Evolutionary conservation across 2,329 filamentous ascomycete species (phyloP), one percentile per base, ranked within the genome.

Genomic region (Botrytis deweyae): DNA sequence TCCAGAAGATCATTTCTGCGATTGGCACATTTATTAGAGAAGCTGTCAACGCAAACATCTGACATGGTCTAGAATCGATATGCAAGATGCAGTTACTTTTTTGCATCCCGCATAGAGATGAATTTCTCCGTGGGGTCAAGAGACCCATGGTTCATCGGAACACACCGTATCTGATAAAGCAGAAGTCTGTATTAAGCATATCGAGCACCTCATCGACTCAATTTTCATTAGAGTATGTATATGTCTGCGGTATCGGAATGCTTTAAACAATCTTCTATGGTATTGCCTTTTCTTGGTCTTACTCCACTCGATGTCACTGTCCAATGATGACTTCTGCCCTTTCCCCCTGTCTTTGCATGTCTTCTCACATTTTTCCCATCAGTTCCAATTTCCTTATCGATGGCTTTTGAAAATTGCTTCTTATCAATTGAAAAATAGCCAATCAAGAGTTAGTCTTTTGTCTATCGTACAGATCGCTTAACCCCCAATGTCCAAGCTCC

Each of bases 401-500:
- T 66, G 64, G 64, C 64, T 66, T 66, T 66, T 49, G 29, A 36
- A 61, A 61, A 36, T 16, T 22, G 38, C 7, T 20, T 52, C 52
- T 70, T 70, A 70, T 70, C 67, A 65, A 46, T 36, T 55, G 40
- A 22, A 40, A 42, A 38, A 38, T 16, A 52, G 20, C 69, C 69
- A 71, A 71, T 71, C 59, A 71, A 20, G 49, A 40, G 29, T 40
- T 33, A 25, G 55, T 52, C 10, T 55, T 42, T 63, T 52, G 14
- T 22, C 38, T 72, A 65, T 65, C 62, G 59, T 58, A 58, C 36
- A 52, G 25, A 55, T 52, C 59, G 69, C 69, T 72, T 72, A 52
- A 46, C 69, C 69, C 69, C 69, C 58, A 65, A 71, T 52, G 59
- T 65, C 69, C 33, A 71, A 71, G 69, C 69, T 71, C 33, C 59